phyloP scores from a whole-genome alignment of 2,329 filamentous ascomycete genomes.

The Thielaviopsis cerberus region DNA sequence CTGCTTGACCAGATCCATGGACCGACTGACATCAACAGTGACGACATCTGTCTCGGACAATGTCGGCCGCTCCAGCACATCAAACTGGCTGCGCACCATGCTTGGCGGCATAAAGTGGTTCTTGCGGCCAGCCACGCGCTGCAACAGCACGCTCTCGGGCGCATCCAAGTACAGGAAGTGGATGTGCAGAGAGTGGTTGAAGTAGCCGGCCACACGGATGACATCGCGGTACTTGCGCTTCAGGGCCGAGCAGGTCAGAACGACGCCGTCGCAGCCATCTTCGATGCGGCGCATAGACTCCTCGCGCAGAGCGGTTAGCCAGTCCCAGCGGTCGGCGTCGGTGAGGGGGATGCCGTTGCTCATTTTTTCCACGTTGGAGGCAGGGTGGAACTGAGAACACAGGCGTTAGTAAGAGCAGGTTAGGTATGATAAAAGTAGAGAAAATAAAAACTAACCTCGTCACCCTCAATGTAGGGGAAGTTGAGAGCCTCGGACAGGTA shows the following conservation, averaged over 20 bases:
- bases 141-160: constrained; percentile 52
- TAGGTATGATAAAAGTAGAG: not conserved
- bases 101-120: constrained; percentile 88
- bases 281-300: constrained; percentile 40
- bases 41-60: constrained; percentile 54
- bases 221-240: constrained; percentile 96
- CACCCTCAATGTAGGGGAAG: constrained; percentile 58
- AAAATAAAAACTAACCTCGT: constrained; percentile 39
- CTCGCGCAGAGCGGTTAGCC: constrained; percentile 64
- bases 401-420: constrained; percentile 14
- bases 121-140: constrained; percentile 55
- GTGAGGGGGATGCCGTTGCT: constrained; percentile 62
- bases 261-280: constrained; percentile 51
- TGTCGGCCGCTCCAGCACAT: constrained; percentile 65
- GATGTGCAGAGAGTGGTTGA: constrained; percentile 51
- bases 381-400: constrained; percentile 48
- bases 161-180: constrained; percentile 89
- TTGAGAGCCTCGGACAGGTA: constrained; percentile 42
- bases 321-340: constrained; percentile 93
- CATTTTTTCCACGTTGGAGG: constrained; percentile 84
- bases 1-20: constrained; percentile 39
- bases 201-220: constrained; percentile 63
- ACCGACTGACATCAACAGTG: constrained; percentile 46
- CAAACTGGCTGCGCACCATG: constrained; percentile 89
- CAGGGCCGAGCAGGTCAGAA: constrained; percentile 86